Evolutionary conservation across 1,284 basidiomycete genomes (phyloP), one percentile per base, ranked within the genome.

Genomic region (Cryptococcus floricola): DNA sequence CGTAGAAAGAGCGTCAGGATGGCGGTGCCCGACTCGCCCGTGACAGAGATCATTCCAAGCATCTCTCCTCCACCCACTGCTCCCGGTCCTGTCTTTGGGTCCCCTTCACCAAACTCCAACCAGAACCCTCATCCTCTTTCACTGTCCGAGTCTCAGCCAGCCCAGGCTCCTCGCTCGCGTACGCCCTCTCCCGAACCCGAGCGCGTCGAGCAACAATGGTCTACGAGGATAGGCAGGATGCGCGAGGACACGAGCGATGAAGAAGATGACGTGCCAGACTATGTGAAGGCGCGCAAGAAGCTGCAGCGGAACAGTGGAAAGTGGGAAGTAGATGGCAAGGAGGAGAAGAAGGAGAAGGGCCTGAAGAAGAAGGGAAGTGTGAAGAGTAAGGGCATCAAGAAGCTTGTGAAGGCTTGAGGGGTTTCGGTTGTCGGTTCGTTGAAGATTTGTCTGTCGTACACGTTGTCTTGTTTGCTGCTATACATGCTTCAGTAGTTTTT

Each of bases 1-100:
- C 65, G 74, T 38, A 58, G 76, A 48, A 76, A 76, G 60, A 67
- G 64, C 3, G 76, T 77, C 1, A 57, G 76, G 38, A 73, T 77
- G 60, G 64, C 63, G 34, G 66, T 70, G 10, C 70, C 73, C 14
- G 70, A 70, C 52, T 70, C 69, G 10, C 71, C 71, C 7, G 46
- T 56, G 7, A 50, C 49, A 12, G 52, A 53, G 25, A 58, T 60
- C n/a, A 54, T 56, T 25, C 56, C 48, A 3, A 37, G 39, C 28
- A 41, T 28, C 8, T 28, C 27, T 31, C 46, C 19, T 28, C 43
- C 39, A 18, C 44, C 18, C 45, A 52, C 46, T n/a, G 28, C 54
- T 8, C 58, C 53, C 10, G 49, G 46, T 25, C 52, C 58, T 31
- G 47, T 44, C 13, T 39, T 47, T 18, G 16, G 52, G 12, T 47